These are phyloP conservation scores for Phoma sp. DNA, from an alignment of 2,329 filamentous ascomycete genomes.

Conservation along the genomic window DNA sequence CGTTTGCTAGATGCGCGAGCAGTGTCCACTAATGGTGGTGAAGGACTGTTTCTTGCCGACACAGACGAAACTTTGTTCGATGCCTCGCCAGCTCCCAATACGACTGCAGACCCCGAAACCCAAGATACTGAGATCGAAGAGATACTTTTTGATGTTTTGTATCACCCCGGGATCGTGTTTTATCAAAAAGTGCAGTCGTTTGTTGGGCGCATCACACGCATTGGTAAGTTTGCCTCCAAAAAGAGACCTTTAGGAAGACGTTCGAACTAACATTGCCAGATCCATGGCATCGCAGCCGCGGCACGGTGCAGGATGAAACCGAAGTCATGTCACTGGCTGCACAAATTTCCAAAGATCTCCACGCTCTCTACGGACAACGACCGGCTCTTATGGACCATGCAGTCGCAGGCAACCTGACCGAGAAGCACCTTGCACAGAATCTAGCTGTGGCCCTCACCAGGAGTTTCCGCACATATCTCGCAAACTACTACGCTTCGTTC, in stretches of 20 bases:
- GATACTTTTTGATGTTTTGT: conserved; percentile 61
- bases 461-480: conserved; percentile 62
- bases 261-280: conserved; percentile 35
- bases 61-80: conserved; percentile 57
- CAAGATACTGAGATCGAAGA: conserved; percentile 53
- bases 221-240: conserved; percentile 27
- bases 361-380: conserved; percentile 58
- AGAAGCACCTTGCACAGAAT: conserved; percentile 57
- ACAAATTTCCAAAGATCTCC: conserved; percentile 58
- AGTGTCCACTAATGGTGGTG: conserved; percentile 61
- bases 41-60: conserved; percentile 60
- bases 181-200: conserved; percentile 65
- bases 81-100: conserved; percentile 50
- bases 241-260: no score
- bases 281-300: conserved; percentile 62
- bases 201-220: conserved; percentile 63
- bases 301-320: conserved; percentile 64
- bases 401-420: conserved; percentile 58
- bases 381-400: conserved; percentile 64
- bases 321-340: conserved; percentile 64
- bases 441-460: conserved; percentile 60
- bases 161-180: conserved; percentile 63
- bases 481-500: conserved; percentile 63
- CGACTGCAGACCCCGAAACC: conserved; percentile 37
- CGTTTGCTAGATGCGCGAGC: conserved; percentile 62